Percentiles rank a stretch among this genome's conserved stretches.
Evolutionary conservation across 2,329 filamentous ascomycete species (phyloP).

Genomic region (Fusarium torreyae): DNA sequence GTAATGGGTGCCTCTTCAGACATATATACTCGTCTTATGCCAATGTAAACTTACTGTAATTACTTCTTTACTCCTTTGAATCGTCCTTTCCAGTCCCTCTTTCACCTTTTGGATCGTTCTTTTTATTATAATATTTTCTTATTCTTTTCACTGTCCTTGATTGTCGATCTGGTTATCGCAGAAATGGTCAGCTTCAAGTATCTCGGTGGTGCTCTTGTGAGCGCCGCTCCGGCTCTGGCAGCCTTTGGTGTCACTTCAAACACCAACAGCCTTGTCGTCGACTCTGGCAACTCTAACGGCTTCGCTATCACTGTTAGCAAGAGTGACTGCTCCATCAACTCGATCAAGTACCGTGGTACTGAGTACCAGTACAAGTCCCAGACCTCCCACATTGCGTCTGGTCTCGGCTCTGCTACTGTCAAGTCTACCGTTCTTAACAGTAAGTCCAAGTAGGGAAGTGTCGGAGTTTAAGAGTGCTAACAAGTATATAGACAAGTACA

Average conservation of each 20-base stretch:
- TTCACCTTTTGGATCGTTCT: conserved; percentile 1
- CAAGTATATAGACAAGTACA: conserved; percentile 57
- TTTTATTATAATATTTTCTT: neutral
- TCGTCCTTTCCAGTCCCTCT: conserved; percentile 4
- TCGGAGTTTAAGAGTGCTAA: conserved; percentile 9
- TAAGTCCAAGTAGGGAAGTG: conserved; percentile 29
- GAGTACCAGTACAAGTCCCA: conserved; percentile 69
- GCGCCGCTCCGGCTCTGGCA: conserved; percentile 53
- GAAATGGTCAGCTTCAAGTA: conserved; percentile 46
- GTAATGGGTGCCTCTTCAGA: conserved; percentile 6
- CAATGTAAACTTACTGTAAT: conserved; percentile 2
- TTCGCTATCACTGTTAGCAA: conserved; percentile 67
- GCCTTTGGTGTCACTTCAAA: conserved; percentile 62
- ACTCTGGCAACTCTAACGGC: conserved; percentile 64
- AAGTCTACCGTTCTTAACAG: conserved; percentile 59
- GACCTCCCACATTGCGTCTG: conserved; percentile 59
- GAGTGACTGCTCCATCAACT: conserved; percentile 74
- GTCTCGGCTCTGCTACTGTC: conserved; percentile 67
- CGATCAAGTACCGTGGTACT: conserved; percentile 71
- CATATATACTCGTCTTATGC: conserved; percentile 25
- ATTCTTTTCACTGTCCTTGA: conserved; percentile 2
- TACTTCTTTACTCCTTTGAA: conserved; percentile 5
- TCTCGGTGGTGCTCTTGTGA: conserved; percentile 48
- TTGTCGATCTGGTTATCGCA: conserved; percentile 33
- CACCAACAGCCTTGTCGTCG: conserved; percentile 61